These are phyloP conservation scores for Grosmannia serpens DNA, from an alignment of 2,329 filamentous ascomycete genomes.

Conservation along the genomic window DNA sequence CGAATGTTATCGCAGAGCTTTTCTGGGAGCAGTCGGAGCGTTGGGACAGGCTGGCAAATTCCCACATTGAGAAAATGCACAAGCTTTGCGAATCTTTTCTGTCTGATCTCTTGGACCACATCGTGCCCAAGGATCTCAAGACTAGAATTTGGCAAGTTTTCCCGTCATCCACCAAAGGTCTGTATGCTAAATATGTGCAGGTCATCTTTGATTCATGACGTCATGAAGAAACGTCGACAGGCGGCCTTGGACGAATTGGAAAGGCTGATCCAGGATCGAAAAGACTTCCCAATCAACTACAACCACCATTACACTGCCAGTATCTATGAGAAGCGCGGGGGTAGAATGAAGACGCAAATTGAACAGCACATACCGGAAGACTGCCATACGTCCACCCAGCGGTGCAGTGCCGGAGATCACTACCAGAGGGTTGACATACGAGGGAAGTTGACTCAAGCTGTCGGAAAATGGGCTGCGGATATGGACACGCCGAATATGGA, in stretches of 20 bases:
- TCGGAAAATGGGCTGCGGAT: neutral
- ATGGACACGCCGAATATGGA: neutral
- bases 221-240: neutral
- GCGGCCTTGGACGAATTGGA: neutral
- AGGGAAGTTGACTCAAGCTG: neutral
- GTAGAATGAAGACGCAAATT: neutral
- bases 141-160: neutral
- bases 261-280: neutral
- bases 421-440: neutral
- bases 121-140: neutral
- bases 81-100: neutral
- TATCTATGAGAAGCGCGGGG: neutral
- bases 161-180: neutral
- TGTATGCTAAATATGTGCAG: neutral
- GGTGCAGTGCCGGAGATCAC: neutral
- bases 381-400: neutral
- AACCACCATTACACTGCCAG: neutral
- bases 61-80: neutral
- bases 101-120: neutral
- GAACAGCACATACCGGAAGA: neutral
- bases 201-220: neutral
- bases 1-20: neutral
- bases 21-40: neutral
- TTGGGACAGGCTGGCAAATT: neutral
- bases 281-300: neutral